Evolutionary conservation across 192 early-diverging fungal species (phyloP).

Genomic region (Rhizoclosmatium sp.): DNA sequence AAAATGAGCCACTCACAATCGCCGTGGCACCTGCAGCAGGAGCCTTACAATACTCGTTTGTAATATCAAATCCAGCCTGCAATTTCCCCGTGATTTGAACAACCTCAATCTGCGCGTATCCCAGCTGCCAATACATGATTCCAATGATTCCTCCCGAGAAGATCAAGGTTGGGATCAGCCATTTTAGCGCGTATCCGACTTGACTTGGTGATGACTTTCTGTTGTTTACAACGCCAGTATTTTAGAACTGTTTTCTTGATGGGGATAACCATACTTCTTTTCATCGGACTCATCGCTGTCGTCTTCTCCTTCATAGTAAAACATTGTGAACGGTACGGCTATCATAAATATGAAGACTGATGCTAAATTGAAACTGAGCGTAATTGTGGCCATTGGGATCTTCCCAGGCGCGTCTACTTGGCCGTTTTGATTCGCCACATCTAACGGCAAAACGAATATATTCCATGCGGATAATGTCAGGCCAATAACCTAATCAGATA

Average conservation of each 20-base stretch:
- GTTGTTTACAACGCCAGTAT: not conserved
- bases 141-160: conserved; percentile 53
- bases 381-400: conserved; percentile 62
- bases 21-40: too few relatives aligned
- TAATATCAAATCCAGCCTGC: conserved; percentile 17
- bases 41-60: conserved; percentile 37
- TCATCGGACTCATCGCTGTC: conserved; percentile 57
- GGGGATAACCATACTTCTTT: conserved; percentile 38
- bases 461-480: conserved; percentile 61
- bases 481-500: conserved; percentile 47
- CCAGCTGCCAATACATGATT: conserved; percentile 58
- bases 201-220: conserved; percentile 44
- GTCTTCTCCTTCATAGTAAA: conserved; percentile 69
- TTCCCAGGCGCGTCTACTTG: conserved; percentile 36
- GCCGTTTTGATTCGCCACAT: conserved; percentile 68
- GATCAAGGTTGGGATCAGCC: conserved; percentile 58
- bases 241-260: not conserved
- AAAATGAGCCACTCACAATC: too few relatives aligned
- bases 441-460: conserved; percentile 67
- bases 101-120: conserved; percentile 53
- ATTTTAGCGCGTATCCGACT: conserved; percentile 63
- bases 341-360: conserved; percentile 57
- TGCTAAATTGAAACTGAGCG: conserved; percentile 57
- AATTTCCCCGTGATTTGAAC: conserved; percentile 39
- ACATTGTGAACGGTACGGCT: conserved; percentile 66